Evolutionary conservation across 768 basidiomycete genomes (phyloP).

Genomic region (Boletus speciosus): DNA sequence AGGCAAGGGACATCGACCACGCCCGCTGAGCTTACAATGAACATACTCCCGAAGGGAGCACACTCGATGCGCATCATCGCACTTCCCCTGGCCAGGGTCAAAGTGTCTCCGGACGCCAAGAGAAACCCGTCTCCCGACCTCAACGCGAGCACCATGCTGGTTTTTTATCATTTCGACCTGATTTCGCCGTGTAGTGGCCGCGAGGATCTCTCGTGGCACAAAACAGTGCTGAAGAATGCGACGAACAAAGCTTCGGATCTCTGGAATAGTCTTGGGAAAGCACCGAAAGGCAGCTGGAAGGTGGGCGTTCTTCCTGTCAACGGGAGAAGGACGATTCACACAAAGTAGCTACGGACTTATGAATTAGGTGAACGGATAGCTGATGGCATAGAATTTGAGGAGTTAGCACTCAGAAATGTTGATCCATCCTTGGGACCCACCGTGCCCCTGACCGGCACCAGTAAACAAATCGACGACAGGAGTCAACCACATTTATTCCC

Average conservation of each 20-base stretch:
- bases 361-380: slow-evolving; percentile 63
- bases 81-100: slow-evolving; percentile 38
- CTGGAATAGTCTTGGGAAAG: slow-evolving; percentile 70
- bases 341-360: slow-evolving; percentile 53
- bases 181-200: slow-evolving; percentile 29
- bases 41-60: slow-evolving; percentile 10
- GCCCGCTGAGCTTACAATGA: slow-evolving; percentile 10
- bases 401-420: slow-evolving; percentile 68
- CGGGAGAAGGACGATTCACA: slow-evolving; percentile 5
- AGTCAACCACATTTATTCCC: slow-evolving; percentile 3
- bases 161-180: slow-evolving; percentile 43
- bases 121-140: slow-evolving; percentile 3
- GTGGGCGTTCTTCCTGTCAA: slow-evolving; percentile 37
- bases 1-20: neutral
- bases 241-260: slow-evolving; percentile 49
- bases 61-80: slow-evolving; percentile 45
- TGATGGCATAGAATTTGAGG: slow-evolving; percentile 77
- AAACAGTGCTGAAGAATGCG: slow-evolving; percentile 40
- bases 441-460: slow-evolving; percentile 26
- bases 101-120: slow-evolving; percentile 8
- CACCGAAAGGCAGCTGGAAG: slow-evolving; percentile 66
- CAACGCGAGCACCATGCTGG: slow-evolving; percentile 24
- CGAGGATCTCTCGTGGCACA: slow-evolving; percentile 26
- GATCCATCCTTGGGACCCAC: slow-evolving; percentile 68
- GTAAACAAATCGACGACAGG: slow-evolving; percentile 15